Conservation (phyloP, 768 basidiomycete genomes). For the Russula ochroleuca region DNA sequence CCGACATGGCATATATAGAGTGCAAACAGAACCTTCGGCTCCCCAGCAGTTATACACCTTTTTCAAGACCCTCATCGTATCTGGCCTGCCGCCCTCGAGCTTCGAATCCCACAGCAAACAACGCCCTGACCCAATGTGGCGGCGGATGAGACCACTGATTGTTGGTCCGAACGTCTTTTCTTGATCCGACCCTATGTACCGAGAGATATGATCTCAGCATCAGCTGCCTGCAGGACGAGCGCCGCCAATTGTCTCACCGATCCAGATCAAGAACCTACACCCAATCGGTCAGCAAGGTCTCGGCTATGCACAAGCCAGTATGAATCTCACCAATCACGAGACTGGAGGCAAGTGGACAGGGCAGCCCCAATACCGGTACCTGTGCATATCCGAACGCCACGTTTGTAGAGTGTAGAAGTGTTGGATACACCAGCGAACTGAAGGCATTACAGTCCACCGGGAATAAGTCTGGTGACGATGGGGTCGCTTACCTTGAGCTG, state of each 20-base stretch:
- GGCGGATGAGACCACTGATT: conserved; percentile 39
- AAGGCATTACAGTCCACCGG: conserved; percentile 1
- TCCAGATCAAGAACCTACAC: conserved; percentile 41
- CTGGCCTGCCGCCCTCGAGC: conserved; percentile 38
- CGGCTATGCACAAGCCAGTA: neutral
- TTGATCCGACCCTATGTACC: conserved; percentile 37
- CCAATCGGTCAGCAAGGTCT: neutral
- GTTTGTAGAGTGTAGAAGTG: conserved; percentile 42
- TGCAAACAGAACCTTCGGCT: conserved; percentile 33
- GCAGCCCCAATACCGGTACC: conserved; percentile 45
- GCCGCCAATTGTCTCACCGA: conserved; percentile 28
- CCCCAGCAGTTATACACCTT: conserved; percentile 37
- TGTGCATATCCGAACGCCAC: conserved; percentile 45
- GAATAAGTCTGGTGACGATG: neutral
- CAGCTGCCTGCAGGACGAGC: neutral
- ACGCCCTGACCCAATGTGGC: conserved; percentile 39
- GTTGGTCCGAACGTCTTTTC: conserved; percentile 45
- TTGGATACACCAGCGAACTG: conserved; percentile 45
- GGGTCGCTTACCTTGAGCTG: conserved; percentile 38
- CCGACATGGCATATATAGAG: neutral
- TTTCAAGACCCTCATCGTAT: conserved; percentile 39
- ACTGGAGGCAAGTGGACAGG: conserved; percentile 43
- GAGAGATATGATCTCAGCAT: neutral
- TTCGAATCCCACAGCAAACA: conserved; percentile 43
- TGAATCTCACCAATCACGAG: conserved; percentile 36